Base-by-base conservation (phyloP, 2,329 filamentous ascomycete species). In the Lecanicillium sp. region DNA sequence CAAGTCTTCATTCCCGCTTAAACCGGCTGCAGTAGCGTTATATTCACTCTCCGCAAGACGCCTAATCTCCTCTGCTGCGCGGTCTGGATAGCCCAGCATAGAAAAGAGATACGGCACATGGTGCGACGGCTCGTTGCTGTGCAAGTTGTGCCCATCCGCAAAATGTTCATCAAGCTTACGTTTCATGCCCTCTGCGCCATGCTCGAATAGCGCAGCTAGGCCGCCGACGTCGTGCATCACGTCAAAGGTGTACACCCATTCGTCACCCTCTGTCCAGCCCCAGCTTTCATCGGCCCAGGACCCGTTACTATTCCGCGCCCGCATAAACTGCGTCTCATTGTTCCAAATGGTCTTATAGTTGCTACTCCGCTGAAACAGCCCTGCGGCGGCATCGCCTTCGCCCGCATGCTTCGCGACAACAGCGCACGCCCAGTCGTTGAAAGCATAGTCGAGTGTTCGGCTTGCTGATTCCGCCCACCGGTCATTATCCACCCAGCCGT, bases 231-330 rank as follows among this genome's bases (percentile, higher is more conserved):
- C 65, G 45, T 70, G 67, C 53, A 67, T 59, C 9, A 70, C 66
- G 33, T 67, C 61, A 45, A 71, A 68, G 1, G 64, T 68, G 46
- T 70, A 71, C n/a, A 67, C 63, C 66, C 65, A 69, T 34, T 65
- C 58, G 44, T 70, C 64, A 12, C 66, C 67, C 48, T 70, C 67
- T 1, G 66, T 67, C 66, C 66, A 70, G 22, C 67, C 67, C 56
- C 63, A 65, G 2, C 58, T 56, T 2, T 51, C 51, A 28, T 61
- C 55, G 0, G 65, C 64, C 59, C 64, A 70, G 1, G 61, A 59
- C 6, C 65, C 64, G 44, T 70, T 70, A 11, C 48, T 54, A 44
- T 71, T 70, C 16, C 60, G 62, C 7, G 66, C 62, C 43, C 66
- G 60, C 66, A 70, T 70, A 45, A 69, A 69, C 15, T 61, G 49